A percentile compares a stretch with the other conserved stretches of the same genome.
Evolutionary conservation across 106 monocot genomes (phyloP).

Genomic region (Dendrobium nobile): DNA sequence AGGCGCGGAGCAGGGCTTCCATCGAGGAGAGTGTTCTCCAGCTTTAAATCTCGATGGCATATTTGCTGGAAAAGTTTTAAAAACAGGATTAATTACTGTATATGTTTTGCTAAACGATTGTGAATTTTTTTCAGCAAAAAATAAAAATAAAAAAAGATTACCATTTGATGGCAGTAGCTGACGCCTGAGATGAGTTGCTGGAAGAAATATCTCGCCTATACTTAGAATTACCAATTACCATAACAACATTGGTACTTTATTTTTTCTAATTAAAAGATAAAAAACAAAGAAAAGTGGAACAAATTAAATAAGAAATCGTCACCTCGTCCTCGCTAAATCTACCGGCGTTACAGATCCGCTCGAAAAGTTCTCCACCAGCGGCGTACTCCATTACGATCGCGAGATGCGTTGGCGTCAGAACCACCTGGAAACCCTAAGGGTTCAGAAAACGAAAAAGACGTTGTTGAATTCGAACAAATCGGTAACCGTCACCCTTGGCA

Average conservation of each 20-base stretch:
- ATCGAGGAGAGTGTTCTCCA: constrained; percentile 89
- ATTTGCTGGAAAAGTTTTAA: constrained; percentile 40
- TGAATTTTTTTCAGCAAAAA: too few relatives aligned
- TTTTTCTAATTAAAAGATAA: neutral
- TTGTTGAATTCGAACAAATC: neutral
- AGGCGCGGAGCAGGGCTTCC: constrained; percentile 79
- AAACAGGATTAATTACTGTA: neutral
- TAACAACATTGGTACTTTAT: neutral
- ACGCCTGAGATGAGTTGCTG: constrained; percentile 93
- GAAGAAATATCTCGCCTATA: constrained; percentile 92
- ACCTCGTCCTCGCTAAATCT: constrained; percentile 94
- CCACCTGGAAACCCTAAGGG: constrained; percentile 36
- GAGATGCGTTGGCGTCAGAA: constrained; percentile 75
- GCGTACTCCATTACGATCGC: constrained; percentile 96
- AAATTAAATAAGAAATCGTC: neutral
- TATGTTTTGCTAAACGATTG: too few relatives aligned
- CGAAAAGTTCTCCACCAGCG: constrained; percentile 92
- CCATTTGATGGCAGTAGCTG: constrained; percentile 86
- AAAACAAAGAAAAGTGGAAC: neutral
- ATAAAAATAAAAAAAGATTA: constrained; percentile 12
- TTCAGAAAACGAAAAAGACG: neutral
- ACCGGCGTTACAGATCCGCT: constrained; percentile 73
- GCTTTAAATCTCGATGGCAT: constrained; percentile 79
- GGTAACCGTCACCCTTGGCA: neutral
- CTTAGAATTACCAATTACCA: constrained; percentile 10